A percentile compares a stretch with the other conserved stretches of the same genome.
phyloP scores from a whole-genome alignment of 2,329 filamentous ascomycete genomes.

The Thelonectria blattea region DNA sequence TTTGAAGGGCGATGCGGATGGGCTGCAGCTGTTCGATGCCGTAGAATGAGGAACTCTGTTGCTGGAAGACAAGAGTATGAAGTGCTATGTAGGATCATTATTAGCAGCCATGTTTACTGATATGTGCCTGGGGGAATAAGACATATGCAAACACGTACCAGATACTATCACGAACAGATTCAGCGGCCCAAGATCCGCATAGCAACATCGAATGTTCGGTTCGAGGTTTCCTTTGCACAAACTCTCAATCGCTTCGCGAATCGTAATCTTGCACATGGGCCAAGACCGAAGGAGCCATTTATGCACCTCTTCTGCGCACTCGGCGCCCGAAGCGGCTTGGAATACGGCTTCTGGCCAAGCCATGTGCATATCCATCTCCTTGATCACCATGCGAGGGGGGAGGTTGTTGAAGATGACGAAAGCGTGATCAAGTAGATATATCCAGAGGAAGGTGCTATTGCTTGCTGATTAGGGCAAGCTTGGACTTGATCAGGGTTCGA shows the following conservation, averaged over 20 bases:
- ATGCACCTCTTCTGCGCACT: not conserved
- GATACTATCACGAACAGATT: conserved; percentile 2
- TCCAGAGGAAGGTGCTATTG: conserved; percentile 1
- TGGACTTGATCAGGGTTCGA: not conserved
- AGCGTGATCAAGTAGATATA: conserved; percentile 2
- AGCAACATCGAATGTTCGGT: not conserved
- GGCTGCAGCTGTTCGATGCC: not conserved
- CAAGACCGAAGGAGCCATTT: not conserved
- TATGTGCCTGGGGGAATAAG: too few relatives aligned
- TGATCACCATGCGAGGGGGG: conserved; percentile 1
- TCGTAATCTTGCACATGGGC: not conserved
- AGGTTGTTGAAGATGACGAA: conserved; percentile 8
- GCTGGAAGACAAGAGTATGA: not conserved
- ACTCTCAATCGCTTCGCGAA: not conserved
- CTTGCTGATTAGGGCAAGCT: not conserved
- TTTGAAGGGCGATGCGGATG: not conserved
- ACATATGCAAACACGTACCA: not conserved
- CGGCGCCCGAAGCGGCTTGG: not conserved
- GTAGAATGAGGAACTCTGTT: not conserved
- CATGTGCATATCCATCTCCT: conserved; percentile 8
- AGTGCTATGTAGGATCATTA: not conserved
- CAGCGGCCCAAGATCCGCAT: conserved; percentile 1
- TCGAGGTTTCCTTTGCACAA: not conserved
- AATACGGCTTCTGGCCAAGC: conserved; percentile 3
- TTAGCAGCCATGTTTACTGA: not conserved